phyloP scores from a whole-genome alignment of 2,329 filamentous ascomycete genomes.

The Fusarium vanettenii region DNA sequence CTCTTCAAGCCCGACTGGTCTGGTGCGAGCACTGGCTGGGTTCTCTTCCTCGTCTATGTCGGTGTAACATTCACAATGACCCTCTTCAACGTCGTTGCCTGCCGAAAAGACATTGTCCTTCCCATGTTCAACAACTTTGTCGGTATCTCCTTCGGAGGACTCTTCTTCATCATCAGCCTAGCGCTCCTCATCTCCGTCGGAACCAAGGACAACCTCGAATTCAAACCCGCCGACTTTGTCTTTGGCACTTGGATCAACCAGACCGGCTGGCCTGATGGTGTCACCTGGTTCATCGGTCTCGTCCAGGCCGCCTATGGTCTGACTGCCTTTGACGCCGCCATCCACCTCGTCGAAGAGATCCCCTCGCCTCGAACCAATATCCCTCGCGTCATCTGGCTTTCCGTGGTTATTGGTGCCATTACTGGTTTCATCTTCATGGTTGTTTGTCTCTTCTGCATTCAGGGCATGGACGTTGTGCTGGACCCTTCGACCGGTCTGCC shows the following conservation, averaged over 20 bases:
- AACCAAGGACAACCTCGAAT: constrained; percentile 54
- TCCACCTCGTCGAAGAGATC: constrained; percentile 69
- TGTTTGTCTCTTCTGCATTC: constrained; percentile 63
- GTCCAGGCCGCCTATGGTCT: constrained; percentile 66
- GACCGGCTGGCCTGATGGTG: constrained; percentile 64
- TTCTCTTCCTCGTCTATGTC: constrained; percentile 66
- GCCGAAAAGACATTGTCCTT: constrained; percentile 53
- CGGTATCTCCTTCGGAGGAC: constrained; percentile 61
- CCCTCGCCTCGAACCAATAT: constrained; percentile 62
- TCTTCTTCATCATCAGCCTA: constrained; percentile 64
- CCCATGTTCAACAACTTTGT: constrained; percentile 68
- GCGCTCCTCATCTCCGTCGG: constrained; percentile 65
- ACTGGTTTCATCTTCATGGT: constrained; percentile 65
- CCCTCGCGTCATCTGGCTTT: constrained; percentile 63
- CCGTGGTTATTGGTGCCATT: constrained; percentile 60
- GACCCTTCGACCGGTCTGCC: constrained; percentile 55
- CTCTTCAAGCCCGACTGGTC: constrained; percentile 63
- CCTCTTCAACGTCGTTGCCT: constrained; percentile 62
- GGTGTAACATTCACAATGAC: constrained; percentile 61
- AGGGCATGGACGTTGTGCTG: constrained; percentile 56
- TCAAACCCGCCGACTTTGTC: constrained; percentile 62
- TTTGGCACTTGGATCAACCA: constrained; percentile 61
- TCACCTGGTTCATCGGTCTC: constrained; percentile 69
- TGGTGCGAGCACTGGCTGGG: constrained; percentile 60
- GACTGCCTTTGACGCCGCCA: constrained; percentile 66